Evolutionary conservation across 345 rosid species (phyloP).

Genomic region (Clarkia xantiana): DNA sequence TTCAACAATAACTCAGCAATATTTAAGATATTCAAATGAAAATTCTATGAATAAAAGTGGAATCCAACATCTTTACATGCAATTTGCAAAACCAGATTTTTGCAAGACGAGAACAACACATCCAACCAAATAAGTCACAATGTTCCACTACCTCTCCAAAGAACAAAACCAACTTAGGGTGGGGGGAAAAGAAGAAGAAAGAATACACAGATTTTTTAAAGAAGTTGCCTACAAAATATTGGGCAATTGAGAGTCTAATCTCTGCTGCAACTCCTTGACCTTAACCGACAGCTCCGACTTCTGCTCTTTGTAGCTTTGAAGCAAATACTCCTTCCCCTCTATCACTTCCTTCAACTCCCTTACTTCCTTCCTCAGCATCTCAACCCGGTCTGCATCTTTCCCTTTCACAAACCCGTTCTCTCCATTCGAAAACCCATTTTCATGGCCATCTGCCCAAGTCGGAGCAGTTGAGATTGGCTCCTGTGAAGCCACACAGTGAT

Average conservation of each 20-base stretch:
- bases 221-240: constrained; percentile 61
- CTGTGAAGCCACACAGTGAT: constrained; percentile 54
- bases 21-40: too few relatives aligned
- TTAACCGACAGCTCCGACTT: constrained; percentile 65
- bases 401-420: constrained; percentile 5
- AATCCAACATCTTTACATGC: too few relatives aligned
- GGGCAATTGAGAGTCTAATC: constrained; percentile 81
- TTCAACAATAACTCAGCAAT: too few relatives aligned
- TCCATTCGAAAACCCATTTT: constrained; percentile 21
- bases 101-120: too few relatives aligned
- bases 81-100: too few relatives aligned
- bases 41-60: too few relatives aligned
- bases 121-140: too few relatives aligned
- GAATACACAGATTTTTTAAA: constrained; percentile 1
- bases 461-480: constrained; percentile 5
- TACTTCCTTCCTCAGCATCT: constrained; percentile 72
- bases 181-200: neutral
- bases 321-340: constrained; percentile 76
- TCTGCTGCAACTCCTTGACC: constrained; percentile 69
- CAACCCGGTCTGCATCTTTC: constrained; percentile 27
- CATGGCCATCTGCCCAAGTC: constrained; percentile 31
- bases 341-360: constrained; percentile 75
- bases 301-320: constrained; percentile 77
- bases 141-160: too few relatives aligned
- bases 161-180: too few relatives aligned